Conservation (phyloP, 352 stramenopile species). For the Pythium dissotocum region DNA sequence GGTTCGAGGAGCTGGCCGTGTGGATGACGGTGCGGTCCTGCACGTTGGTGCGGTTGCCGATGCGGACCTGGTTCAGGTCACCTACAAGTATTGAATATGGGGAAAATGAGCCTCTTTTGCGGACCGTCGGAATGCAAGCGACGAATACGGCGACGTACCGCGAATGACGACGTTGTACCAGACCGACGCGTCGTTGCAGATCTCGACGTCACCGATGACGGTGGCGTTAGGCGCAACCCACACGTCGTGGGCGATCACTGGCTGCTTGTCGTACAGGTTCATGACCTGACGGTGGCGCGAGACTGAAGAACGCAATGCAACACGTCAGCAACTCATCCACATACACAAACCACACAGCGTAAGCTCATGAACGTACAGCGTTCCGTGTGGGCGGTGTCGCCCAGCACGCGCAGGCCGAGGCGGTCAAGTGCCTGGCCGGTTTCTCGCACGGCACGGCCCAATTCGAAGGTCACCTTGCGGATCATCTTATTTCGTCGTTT, state of each 20-base stretch:
- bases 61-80: slow-evolving; percentile 91
- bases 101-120: not conserved
- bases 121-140: not conserved
- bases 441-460: slow-evolving; percentile 93
- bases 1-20: slow-evolving; percentile 82
- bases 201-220: slow-evolving; percentile 95
- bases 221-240: slow-evolving; percentile 97
- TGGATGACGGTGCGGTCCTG: slow-evolving; percentile 96
- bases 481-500: slow-evolving; percentile 56
- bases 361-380: slow-evolving; percentile 64
- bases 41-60: slow-evolving; percentile 96
- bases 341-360: not conserved
- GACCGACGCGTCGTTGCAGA: slow-evolving; percentile 93
- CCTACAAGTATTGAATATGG: slow-evolving; percentile 25
- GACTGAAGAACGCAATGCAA: slow-evolving; percentile 46
- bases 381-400: slow-evolving; percentile 88
- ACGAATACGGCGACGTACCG: slow-evolving; percentile 34
- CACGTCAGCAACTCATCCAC: not conserved
- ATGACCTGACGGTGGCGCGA: slow-evolving; percentile 93
- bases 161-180: slow-evolving; percentile 97
- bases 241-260: slow-evolving; percentile 88
- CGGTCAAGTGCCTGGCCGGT: slow-evolving; percentile 96
- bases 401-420: slow-evolving; percentile 88
- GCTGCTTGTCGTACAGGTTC: slow-evolving; percentile 92
- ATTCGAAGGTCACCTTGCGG: slow-evolving; percentile 88